Evolutionary conservation across 75 land plant genomes (phyloP).

Genomic region (Cunninghamia lanceolata): DNA sequence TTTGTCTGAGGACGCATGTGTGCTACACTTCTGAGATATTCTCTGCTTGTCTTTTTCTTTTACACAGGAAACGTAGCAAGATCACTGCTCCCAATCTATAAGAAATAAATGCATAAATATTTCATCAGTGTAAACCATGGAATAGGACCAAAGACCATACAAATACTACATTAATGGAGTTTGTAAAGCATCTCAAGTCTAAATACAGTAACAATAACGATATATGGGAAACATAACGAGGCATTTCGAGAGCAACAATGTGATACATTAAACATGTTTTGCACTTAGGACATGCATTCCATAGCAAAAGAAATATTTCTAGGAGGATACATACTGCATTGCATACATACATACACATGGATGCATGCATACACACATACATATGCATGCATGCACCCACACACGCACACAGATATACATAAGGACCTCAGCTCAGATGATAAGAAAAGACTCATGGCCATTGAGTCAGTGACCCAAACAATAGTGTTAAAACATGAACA

Average conservation of each 20-base stretch:
- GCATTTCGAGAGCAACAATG: not conserved
- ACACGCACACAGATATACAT: no score
- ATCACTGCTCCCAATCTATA: constrained; percentile 84
- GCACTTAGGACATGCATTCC: not conserved
- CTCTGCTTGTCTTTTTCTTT: constrained; percentile 85
- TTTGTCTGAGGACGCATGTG: constrained; percentile 96
- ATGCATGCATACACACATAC: no score
- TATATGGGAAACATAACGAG: not conserved
- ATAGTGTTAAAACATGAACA: no score
- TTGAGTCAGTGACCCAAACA: not conserved
- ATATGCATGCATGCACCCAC: no score
- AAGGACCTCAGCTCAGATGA: not conserved
- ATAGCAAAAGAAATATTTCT: not conserved
- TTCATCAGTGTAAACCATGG: not conserved
- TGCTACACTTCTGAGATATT: constrained; percentile 82
- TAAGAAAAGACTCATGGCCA: not conserved
- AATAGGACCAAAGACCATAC: not conserved
- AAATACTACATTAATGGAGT: not conserved
- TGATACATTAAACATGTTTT: not conserved
- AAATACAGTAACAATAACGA: not conserved
- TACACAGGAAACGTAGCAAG: constrained; percentile 83
- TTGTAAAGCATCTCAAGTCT: not conserved
- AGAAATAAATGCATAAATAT: constrained; percentile 1
- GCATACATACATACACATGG: no score
- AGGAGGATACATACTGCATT: no score